Conservation (phyloP, 139 green algal species). For the Helicosporidium sp. region DNA sequence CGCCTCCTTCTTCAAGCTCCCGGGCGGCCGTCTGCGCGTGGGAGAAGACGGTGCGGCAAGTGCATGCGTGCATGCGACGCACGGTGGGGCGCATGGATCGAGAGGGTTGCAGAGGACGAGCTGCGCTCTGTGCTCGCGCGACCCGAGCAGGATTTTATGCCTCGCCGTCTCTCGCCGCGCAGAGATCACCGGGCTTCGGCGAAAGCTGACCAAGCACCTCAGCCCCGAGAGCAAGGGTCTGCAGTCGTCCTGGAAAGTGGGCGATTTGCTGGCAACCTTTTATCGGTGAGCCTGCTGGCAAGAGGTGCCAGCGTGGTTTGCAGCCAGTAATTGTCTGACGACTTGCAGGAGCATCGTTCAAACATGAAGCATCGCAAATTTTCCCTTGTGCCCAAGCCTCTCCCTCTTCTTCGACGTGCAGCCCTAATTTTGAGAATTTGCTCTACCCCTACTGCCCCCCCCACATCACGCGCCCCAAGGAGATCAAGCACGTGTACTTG, state of each 20-base stretch:
- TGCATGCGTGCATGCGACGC: too few relatives aligned
- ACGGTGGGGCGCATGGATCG: too few relatives aligned
- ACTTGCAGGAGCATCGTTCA: too few relatives aligned
- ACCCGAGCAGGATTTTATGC: too few relatives aligned
- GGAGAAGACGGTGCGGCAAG: constrained; percentile 69
- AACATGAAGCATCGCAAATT: too few relatives aligned
- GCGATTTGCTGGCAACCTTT: constrained; percentile 14
- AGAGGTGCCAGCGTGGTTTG: too few relatives aligned
- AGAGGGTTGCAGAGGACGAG: too few relatives aligned
- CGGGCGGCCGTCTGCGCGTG: constrained; percentile 63
- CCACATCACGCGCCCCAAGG: constrained; percentile 89
- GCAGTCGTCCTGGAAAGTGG: constrained; percentile 19
- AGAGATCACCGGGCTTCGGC: constrained; percentile 68
- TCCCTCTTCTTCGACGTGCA: too few relatives aligned
- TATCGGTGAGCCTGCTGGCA: constrained; percentile 1
- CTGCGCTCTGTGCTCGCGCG: too few relatives aligned
- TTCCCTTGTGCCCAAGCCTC: too few relatives aligned
- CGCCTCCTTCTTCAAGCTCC: constrained; percentile 63
- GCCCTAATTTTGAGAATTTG: constrained; percentile 79
- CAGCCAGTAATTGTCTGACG: too few relatives aligned
- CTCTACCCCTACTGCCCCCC: constrained; percentile 88
- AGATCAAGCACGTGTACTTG: constrained; percentile 66
- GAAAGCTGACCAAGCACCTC: constrained; percentile 65
- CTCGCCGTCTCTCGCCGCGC: too few relatives aligned
- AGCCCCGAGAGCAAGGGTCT: constrained; percentile 27